A percentile compares a stretch with the other conserved stretches of the same genome.
phyloP scores from a whole-genome alignment of 2,329 filamentous ascomycete genomes.

The Pseudogymnoascus sp. region DNA sequence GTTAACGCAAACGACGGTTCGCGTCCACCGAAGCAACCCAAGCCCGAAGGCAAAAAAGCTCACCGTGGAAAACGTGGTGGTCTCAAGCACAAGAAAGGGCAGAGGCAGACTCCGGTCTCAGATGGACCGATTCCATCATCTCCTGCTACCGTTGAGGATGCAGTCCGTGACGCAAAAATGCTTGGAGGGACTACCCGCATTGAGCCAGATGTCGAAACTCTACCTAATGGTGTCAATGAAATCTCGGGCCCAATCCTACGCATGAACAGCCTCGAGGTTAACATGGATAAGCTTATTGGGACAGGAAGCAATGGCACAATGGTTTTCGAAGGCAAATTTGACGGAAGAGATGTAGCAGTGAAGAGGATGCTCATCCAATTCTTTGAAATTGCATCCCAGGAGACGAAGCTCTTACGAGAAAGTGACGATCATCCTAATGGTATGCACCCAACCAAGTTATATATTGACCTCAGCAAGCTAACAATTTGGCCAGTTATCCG shows the following conservation, averaged over 20 bases:
- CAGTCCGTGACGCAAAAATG: slow-evolving; percentile 53
- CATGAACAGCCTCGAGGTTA: slow-evolving; percentile 59
- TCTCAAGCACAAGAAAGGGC: slow-evolving; percentile 54
- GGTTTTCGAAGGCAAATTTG: slow-evolving; percentile 91
- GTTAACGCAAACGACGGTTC: not conserved
- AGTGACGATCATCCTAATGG: slow-evolving; percentile 91
- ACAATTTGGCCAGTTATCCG: slow-evolving; percentile 63
- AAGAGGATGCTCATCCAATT: slow-evolving; percentile 97
- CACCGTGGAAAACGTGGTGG: slow-evolving; percentile 69
- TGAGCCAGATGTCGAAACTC: slow-evolving; percentile 57
- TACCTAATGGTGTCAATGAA: slow-evolving; percentile 52
- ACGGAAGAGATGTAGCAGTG: slow-evolving; percentile 86
- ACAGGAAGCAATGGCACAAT: slow-evolving; percentile 95
- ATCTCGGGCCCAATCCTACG: slow-evolving; percentile 54
- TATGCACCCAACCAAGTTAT: slow-evolving; percentile 30
- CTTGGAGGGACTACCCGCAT: slow-evolving; percentile 46
- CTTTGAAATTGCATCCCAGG: slow-evolving; percentile 89
- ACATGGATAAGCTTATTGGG: slow-evolving; percentile 57
- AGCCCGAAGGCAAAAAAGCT: slow-evolving; percentile 57
- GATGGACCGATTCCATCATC: slow-evolving; percentile 37
- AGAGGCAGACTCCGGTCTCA: slow-evolving; percentile 40
- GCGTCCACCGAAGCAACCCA: slow-evolving; percentile 9
- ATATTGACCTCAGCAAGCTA: slow-evolving; percentile 21
- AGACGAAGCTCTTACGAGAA: slow-evolving; percentile 82
- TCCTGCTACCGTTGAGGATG: slow-evolving; percentile 50